Percentiles rank a stretch among this genome's conserved stretches.
phyloP scores from a whole-genome alignment of 1,284 basidiomycete species.

The Sanghuangporus baumii region DNA sequence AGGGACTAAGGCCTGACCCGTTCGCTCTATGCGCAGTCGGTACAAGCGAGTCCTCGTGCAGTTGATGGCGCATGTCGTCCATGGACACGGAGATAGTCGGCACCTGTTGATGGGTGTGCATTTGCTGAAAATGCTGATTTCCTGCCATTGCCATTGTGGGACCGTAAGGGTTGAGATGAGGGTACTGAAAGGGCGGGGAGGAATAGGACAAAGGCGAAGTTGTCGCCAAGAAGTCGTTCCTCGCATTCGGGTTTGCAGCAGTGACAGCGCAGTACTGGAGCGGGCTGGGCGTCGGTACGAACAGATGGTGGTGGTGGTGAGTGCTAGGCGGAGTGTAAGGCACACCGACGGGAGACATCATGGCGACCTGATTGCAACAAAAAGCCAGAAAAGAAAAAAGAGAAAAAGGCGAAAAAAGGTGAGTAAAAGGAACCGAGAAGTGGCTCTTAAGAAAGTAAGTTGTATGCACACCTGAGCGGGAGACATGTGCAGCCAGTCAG shows the following conservation, averaged over 20 bases:
- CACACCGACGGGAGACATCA: slow-evolving; percentile 12
- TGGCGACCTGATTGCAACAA: slow-evolving; percentile 6
- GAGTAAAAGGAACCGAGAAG: background rate
- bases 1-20: background rate
- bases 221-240: slow-evolving; percentile 7
- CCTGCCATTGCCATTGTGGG: background rate
- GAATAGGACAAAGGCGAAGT: slow-evolving; percentile 6
- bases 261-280: background rate
- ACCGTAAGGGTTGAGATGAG: background rate
- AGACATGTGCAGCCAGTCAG: slow-evolving; percentile 16
- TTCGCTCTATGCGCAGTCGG: background rate
- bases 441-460: background rate
- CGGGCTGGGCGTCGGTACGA: slow-evolving; percentile 1
- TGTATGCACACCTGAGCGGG: slow-evolving; percentile 8
- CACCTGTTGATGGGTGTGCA: background rate
- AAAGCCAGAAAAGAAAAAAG: background rate
- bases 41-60: background rate
- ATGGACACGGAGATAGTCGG: background rate
- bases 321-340: slow-evolving; percentile 1
- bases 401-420: background rate
- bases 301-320: background rate
- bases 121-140: background rate
- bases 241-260: background rate
- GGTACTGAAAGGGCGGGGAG: slow-evolving; percentile 4
- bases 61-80: background rate